Conservation (phyloP, 2,329 filamentous ascomycete genomes). For the Trichophyton benhamiae region DNA sequence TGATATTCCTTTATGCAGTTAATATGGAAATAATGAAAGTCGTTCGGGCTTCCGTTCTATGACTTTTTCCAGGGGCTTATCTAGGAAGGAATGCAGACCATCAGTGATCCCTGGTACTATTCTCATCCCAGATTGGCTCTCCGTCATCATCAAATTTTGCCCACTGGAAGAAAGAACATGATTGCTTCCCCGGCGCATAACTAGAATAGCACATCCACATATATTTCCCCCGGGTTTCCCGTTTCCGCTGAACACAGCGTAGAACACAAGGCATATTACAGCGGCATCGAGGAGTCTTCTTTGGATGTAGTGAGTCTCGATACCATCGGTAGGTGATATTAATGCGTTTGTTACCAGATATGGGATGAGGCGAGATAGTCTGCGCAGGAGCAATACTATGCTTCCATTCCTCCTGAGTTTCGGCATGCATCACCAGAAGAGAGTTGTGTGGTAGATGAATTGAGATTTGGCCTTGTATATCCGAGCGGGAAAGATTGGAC, state of each 20-base stretch:
- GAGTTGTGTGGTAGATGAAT: constrained; percentile 94
- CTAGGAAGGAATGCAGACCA: neutral
- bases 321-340: constrained; percentile 94
- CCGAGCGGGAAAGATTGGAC: constrained; percentile 29
- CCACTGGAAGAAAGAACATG: constrained; percentile 73
- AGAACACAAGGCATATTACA: constrained; percentile 60
- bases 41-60: too few species aligned
- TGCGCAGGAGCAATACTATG: constrained; percentile 66
- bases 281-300: constrained; percentile 61
- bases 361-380: constrained; percentile 70
- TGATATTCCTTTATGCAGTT: neutral
- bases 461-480: constrained; percentile 72
- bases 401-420: constrained; percentile 97
- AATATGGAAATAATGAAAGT: neutral
- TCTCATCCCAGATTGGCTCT: constrained; percentile 51
- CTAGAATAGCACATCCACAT: constrained; percentile 89
- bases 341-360: constrained; percentile 68
- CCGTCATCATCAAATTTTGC: constrained; percentile 79
- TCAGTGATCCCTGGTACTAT: neutral
- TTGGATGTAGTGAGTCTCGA: constrained; percentile 62
- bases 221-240: constrained; percentile 64
- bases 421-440: constrained; percentile 86
- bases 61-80: too few species aligned
- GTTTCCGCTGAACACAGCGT: constrained; percentile 67
- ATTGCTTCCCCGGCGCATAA: constrained; percentile 32